Base-by-base conservation (phyloP, 345 rosid genomes). In the Lumnitzera littorea region DNA sequence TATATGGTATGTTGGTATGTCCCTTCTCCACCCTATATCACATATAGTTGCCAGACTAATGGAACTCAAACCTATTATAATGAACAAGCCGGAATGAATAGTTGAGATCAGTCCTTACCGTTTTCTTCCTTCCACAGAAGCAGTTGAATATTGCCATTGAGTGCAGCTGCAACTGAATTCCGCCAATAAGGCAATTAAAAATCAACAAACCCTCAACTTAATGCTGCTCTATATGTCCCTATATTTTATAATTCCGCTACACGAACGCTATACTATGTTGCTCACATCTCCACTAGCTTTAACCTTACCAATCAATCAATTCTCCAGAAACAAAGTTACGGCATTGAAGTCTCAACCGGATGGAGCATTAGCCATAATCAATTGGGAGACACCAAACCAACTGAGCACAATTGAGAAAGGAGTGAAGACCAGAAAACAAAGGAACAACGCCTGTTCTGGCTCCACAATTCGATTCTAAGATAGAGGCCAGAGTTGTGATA, bases 401-500 rank as follows among this genome's bases (percentile, higher is more conserved):
- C 15, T 46, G 62, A 23, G 58, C 57, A 55, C 67, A 53, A 56
- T 61, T 46, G 58, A 61, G 68, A 59, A 27, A 46, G 29, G 56
- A 29, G 48, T 12, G 75, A 67, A 56, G 70, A 70, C 72, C 77
- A 68, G 84, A 56, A 72, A 70, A 64, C 65, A 57, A 73, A 71
- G 74, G 67, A 52, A 60, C 62, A 53, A 48, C 41, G 58, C 77
- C 82, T 67, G 77, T 57, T 70, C 85, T 75, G 67, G 85, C 74
- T 60, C 51, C 73, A 65, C 65, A 60, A 71, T 66, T 69, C 41
- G 51, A 75, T 55, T 61, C 73, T 47, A 51, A 55, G 66, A 66
- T n/a, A 76, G 73, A 81, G 84, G 98, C 90, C 96, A 91, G 95
- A 86, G 83, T 80, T 83, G 69, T 66, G 61, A 13, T 3, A 25